Conservation (phyloP, 1,139 yeast species). For the Chernovozyma aurita region DNA sequence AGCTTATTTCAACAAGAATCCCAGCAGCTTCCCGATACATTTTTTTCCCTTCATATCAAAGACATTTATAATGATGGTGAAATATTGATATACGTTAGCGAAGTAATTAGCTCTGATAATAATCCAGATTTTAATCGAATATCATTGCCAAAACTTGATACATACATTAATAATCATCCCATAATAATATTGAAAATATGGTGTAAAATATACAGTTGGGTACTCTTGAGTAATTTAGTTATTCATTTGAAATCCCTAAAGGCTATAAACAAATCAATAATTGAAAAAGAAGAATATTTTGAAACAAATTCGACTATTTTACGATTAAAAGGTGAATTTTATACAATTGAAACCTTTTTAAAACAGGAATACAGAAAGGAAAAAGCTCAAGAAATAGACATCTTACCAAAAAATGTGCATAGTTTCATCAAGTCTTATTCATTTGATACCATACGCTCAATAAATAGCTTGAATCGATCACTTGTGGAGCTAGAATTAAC, state of each 20-base stretch:
- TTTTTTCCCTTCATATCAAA: constrained; percentile 23
- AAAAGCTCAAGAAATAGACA: neutral
- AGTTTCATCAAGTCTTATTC: constrained; percentile 21
- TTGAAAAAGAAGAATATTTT: constrained; percentile 1
- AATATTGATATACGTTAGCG: constrained; percentile 33
- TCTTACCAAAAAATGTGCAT: neutral
- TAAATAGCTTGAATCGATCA: constrained; percentile 27
- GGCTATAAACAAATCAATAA: constrained; percentile 9
- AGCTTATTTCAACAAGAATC: neutral
- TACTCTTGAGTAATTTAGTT: constrained; percentile 15
- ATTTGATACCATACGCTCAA: constrained; percentile 32
- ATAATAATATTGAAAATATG: constrained; percentile 19
- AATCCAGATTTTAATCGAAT: constrained; percentile 30
- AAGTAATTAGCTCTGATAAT: constrained; percentile 19
- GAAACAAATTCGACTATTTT: constrained; percentile 1
- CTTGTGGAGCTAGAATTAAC: constrained; percentile 25
- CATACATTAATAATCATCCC: neutral
- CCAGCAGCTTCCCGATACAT: constrained; percentile 21
- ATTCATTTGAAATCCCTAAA: constrained; percentile 18
- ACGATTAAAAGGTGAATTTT: neutral
- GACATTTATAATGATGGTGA: constrained; percentile 7
- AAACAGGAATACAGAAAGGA: neutral
- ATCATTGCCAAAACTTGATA: constrained; percentile 19
- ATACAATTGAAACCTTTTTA: constrained; percentile 1
- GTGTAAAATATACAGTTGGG: constrained; percentile 19